Conservation (phyloP, 1,284 basidiomycete species). For the Porodaedalea pini region DNA sequence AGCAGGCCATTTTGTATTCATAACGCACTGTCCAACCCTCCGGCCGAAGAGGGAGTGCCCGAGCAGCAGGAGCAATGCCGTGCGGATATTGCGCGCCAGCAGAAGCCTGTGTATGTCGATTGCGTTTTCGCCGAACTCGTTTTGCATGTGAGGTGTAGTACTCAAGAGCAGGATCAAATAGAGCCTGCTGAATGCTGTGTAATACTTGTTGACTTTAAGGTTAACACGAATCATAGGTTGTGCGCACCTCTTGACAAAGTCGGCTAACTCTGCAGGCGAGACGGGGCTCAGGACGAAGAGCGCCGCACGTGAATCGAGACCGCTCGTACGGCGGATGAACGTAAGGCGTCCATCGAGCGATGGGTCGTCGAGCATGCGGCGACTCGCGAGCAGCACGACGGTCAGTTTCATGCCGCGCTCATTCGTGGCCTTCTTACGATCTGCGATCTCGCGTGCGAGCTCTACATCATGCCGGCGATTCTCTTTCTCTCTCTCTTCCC, state of each 20-base stretch:
- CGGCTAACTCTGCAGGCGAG: slow-evolving; percentile 71
- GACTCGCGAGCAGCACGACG: slow-evolving; percentile 88
- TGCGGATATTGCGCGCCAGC: slow-evolving; percentile 41
- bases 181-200: slow-evolving; percentile 76
- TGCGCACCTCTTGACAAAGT: slow-evolving; percentile 75
- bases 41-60: slow-evolving; percentile 60
- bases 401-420: slow-evolving; percentile 93
- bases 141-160: slow-evolving; percentile 93
- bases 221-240: slow-evolving; percentile 6
- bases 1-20: slow-evolving; percentile 95
- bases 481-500: slow-evolving; percentile 53
- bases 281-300: slow-evolving; percentile 95
- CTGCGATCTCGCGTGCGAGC: slow-evolving; percentile 73
- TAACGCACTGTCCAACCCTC: slow-evolving; percentile 96
- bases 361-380: slow-evolving; percentile 82
- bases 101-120: slow-evolving; percentile 60
- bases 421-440: slow-evolving; percentile 72
- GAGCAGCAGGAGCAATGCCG: slow-evolving; percentile 30
- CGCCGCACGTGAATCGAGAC: slow-evolving; percentile 86
- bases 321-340: slow-evolving; percentile 81
- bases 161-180: slow-evolving; percentile 85
- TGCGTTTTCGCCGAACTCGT: slow-evolving; percentile 85
- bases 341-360: slow-evolving; percentile 80
- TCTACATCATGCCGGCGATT: slow-evolving; percentile 73
- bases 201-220: slow-evolving; percentile 8